Base-by-base conservation (phyloP, 768 basidiomycete species). In the Boletus rufocinnamomeus region DNA sequence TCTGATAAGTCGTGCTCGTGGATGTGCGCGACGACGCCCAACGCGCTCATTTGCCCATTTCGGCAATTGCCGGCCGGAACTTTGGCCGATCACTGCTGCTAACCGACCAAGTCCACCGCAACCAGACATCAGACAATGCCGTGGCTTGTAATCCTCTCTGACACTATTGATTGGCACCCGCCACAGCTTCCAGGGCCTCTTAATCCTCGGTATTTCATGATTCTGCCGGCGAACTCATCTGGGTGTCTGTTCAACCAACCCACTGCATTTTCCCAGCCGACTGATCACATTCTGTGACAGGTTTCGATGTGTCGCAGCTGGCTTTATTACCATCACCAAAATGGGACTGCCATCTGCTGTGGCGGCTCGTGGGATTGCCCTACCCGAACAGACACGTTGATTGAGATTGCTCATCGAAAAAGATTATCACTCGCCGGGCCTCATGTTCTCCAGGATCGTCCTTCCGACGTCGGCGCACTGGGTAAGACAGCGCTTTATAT, bases 401-500 rank as follows among this genome's bases (percentile, higher is more conserved):
- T 50, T 17, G 34, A 41, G 16, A 28, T 7, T 7, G 11, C 56
- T 52, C 40, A 50, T 40, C 32, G 50, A 21, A 28, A 41, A 52
- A 76, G 74, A 88, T 87, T 61, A 77, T 89, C 54, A 76, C 83
- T 4, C 65, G 83, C 88, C 89, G 9, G 80, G 79, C 60, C 77
- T 88, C 17, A 72, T 88, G 76, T 89, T 89, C 70, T 86, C 86
- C 7, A 86, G 83, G 60, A 87, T 90, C 50, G 0, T 10, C 63
- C 80, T 1, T 78, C 84, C 30, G 88, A 88, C 64, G 73, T 88
- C 14, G 56, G 71, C 28, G 78, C 80, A 7, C 66, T 87, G 35
- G 86, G 86, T 83, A 60, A 57, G 75, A 16, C 11, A 30, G 2
- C 5, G 54, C 25, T 54, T 41, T 27, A 32, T 51, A 46, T 21